phyloP scores from a whole-genome alignment of 352 stramenopile genomes.

The Globisporangium ultimum region DNA sequence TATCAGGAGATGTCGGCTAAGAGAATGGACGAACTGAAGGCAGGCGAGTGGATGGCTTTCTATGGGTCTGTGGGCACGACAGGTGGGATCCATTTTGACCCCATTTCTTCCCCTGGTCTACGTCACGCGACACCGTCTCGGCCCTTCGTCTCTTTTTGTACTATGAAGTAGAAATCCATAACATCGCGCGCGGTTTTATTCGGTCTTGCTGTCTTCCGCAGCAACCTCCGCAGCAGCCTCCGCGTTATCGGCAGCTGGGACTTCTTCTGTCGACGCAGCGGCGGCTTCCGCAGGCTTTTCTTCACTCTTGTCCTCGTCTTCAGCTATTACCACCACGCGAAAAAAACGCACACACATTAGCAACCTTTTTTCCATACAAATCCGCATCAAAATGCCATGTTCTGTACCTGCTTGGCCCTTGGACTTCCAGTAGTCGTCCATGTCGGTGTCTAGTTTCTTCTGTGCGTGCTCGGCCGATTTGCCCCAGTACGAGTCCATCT shows the following conservation, averaged over 20 bases:
- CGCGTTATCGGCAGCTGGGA: background rate
- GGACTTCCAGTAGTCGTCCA: conserved; percentile 89
- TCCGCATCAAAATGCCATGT: background rate
- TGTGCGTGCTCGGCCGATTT: conserved; percentile 81
- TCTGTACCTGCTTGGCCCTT: conserved; percentile 46
- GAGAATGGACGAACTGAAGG: too few relatives aligned
- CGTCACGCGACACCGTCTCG: too few relatives aligned
- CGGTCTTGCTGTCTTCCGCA: conserved; percentile 7
- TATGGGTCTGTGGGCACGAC: too few relatives aligned
- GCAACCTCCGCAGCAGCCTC: background rate
- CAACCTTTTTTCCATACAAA: background rate
- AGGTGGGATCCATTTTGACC: too few relatives aligned
- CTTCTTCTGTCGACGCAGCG: background rate
- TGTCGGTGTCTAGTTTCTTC: conserved; percentile 83
- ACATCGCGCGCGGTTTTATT: background rate
- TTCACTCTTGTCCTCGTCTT: background rate
- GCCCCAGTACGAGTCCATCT: conserved; percentile 88
- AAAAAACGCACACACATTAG: background rate
- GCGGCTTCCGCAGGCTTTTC: conserved; percentile 6
- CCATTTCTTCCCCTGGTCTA: too few relatives aligned
- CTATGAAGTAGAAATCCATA: too few relatives aligned
- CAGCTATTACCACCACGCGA: background rate
- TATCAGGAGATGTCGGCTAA: too few relatives aligned
- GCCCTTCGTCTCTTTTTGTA: too few relatives aligned
- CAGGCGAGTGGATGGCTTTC: too few relatives aligned